A percentile compares a stretch with the other conserved stretches of the same genome.
phyloP scores from a whole-genome alignment of 2,329 filamentous ascomycete genomes.

The Colletotrichum sp. region DNA sequence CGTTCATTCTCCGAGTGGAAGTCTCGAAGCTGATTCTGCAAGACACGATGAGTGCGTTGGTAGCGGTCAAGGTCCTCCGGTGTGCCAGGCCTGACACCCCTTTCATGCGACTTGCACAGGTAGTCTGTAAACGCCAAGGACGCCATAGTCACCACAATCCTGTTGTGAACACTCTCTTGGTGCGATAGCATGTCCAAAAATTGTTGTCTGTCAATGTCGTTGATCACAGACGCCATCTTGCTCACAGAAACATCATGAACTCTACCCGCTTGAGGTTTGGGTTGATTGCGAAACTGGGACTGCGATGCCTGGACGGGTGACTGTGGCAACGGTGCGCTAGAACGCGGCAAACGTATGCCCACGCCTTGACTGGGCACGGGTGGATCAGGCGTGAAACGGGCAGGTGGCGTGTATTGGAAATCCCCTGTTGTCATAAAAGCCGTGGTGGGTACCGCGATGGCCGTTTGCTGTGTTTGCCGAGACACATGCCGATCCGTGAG shows the following conservation, averaged over 20 bases:
- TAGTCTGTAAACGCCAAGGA: background rate
- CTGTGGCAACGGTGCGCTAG: background rate
- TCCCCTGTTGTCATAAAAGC: background rate
- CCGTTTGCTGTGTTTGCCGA: no score
- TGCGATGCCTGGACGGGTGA: background rate
- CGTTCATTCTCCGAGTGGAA: background rate
- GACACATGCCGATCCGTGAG: no score
- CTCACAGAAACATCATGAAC: accelerated
- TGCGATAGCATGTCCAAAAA: background rate
- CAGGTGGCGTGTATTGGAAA: background rate
- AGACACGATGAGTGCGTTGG: background rate
- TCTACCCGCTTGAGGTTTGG: background rate
- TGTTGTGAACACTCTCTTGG: background rate
- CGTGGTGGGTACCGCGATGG: no score
- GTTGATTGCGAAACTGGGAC: background rate
- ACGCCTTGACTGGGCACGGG: background rate
- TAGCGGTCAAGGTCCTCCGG: background rate
- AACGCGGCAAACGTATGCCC: background rate
- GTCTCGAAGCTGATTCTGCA: background rate
- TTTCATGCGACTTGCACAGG: background rate
- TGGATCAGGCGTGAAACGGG: background rate
- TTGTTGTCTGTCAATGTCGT: background rate
- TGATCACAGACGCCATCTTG: background rate
- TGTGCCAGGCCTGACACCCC: background rate
- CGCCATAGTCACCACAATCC: background rate